Evolutionary conservation across 176 grass and related monocot species (phyloP), one percentile per base, ranked within the genome.

Genomic region (Eleusine indica): DNA sequence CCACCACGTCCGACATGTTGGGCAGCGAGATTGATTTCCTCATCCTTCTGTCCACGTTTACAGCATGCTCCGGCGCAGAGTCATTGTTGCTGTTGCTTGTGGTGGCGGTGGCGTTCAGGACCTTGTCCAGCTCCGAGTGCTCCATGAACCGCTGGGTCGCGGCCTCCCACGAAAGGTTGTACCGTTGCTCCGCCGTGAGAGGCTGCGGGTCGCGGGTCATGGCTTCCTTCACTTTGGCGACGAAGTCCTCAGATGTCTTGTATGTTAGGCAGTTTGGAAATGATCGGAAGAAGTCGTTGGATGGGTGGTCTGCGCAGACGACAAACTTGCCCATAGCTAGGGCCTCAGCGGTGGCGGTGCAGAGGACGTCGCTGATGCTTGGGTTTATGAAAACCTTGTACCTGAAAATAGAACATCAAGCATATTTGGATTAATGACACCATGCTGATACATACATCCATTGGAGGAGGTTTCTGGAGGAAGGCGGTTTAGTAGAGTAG

Each of bases 331-430:
- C 96, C 93, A 94, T 96, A 0, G 93, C 93, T 1, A 96, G 83
- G 0, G 96, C 96, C 86, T 99, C 96, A 0, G 93, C 91, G 0
- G 93, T 99, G 6, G 93, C 93, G 0, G 96, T 96, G 83, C 93
- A 96, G 4, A 96, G 85, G 71, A 92, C 96, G 40, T 94, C 93
- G 7, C 96, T 99, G 30, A 99, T 83, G 49, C 91, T 96, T 56
- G 96, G 93, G 84, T 96, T 99, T 84, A 94, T 87, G 67, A 96
- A 99, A 65, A 99, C 78, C 75, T 99, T 99, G 79, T 99, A 96
- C 69, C 96, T 98, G 82, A 21, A 54, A 83, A 86, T 64, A 68
- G 6, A 73, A 82, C 17, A 73, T 17, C 44, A 61, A 53, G 67
- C 62, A 17, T 49, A 68, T 70, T 84, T 54, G 67, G 46, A 67